These are phyloP conservation scores for Paecilomyces dactylethromorphus DNA, from an alignment of 2,329 filamentous ascomycete genomes.

Conservation along the genomic window DNA sequence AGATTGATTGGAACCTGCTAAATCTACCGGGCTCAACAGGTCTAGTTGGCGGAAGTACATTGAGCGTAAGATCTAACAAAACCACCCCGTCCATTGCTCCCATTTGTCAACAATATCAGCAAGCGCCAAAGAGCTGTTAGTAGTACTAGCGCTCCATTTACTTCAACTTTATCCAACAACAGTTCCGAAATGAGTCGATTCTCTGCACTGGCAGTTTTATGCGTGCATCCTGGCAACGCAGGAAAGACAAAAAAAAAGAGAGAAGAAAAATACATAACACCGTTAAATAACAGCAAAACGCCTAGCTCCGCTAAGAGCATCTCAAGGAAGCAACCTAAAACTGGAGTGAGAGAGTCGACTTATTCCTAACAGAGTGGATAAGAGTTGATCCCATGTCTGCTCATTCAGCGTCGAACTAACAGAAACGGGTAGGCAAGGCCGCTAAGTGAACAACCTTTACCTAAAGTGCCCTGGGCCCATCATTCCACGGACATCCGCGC, in stretches of 20 bases:
- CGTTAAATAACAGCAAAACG: not conserved
- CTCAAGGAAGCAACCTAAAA: not conserved
- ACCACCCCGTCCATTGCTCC: not conserved
- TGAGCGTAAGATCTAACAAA: not conserved
- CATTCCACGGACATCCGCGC: slow-evolving; percentile 28
- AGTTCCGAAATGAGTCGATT: not conserved
- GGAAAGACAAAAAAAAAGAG: not conserved
- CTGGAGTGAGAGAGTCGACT: not conserved
- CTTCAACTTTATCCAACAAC: not conserved
- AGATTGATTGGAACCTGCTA: not conserved
- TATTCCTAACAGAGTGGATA: not conserved
- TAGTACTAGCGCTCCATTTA: not conserved
- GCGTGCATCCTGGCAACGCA: not conserved
- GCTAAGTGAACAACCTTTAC: slow-evolving; percentile 11
- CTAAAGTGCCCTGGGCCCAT: slow-evolving; percentile 30
- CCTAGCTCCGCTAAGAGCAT: not conserved
- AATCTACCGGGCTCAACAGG: not conserved
- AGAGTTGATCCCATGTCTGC: not conserved
- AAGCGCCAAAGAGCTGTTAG: not conserved
- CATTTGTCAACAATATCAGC: not conserved
- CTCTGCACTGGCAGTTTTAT: not conserved
- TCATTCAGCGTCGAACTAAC: not conserved
- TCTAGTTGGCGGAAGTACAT: not conserved
- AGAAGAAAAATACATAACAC: not conserved
- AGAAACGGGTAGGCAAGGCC: not conserved